Base-by-base conservation (phyloP, 805 yeast genomes). In the Candida nitratophila region DNA sequence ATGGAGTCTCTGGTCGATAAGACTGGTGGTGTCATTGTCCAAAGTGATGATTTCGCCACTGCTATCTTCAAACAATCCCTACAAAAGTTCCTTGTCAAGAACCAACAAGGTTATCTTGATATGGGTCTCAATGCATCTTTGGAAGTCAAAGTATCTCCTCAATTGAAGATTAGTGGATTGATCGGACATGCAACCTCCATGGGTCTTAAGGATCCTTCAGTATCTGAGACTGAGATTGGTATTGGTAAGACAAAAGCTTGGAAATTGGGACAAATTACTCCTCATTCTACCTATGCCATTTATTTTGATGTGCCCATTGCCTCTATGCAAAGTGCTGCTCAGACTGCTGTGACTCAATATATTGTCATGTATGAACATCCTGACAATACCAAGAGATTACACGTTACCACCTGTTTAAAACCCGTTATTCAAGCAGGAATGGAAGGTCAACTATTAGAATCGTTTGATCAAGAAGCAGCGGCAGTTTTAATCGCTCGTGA, bases 401-500 rank as follows among this genome's bases (percentile, higher is more conserved):
- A 79, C 49, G 85, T 81, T 12, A 80, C 86, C 7, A 81, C 87
- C 0, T 59, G 76, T 4, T 68, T 74, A 6, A 64, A 69, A 27
- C 71, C 71, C 3, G 59, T 77, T 3, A 51, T 70, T 22, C 67
- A 69, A 12, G 66, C 48, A 4, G 61, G 66, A 11, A 73, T 70
- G 46, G 57, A 59, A 14, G 55, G 61, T n/a, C 68, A 64, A 40
- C 52, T 79, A 37, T 69, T 74, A 34, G 57, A 59, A 10, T 73
- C 73, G 15, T 81, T 81, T 56, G 88, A 81, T 56, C 86, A 82
- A 58, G 86, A 81, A 54, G 82, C 83, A 12, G 83, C 86, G 0
- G 72, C 81, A 3, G 83, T 81, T 0, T 59, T 81, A 36, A 61
- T 79, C 50, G 79, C 84, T 1, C 67, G 86, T 49, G 71, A 73